Conservation (phyloP, 345 rosid species). For the Salix purpurea region DNA sequence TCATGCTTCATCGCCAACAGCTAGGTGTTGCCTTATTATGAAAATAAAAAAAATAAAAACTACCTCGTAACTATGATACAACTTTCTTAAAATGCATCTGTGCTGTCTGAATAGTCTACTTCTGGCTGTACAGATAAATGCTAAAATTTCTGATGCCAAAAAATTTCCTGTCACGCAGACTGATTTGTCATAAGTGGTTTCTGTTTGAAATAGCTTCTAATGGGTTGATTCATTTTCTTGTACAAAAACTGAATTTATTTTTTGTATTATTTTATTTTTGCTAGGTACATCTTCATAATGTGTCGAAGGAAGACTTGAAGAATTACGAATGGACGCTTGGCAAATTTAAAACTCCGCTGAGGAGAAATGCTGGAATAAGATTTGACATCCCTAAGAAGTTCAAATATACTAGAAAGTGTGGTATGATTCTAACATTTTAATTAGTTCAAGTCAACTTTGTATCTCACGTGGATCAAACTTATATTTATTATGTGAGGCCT, state of each 20-base stretch:
- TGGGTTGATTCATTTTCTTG: not conserved
- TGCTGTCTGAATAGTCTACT: not conserved
- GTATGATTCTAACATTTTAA: too few species aligned
- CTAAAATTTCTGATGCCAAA: not conserved
- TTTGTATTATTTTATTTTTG: not conserved
- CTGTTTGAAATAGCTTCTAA: not conserved
- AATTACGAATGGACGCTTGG: not conserved
- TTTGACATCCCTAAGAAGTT: too few species aligned
- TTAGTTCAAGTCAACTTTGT: too few species aligned
- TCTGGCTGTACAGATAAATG: not conserved
- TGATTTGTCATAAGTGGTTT: not conserved
- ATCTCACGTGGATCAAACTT: too few species aligned
- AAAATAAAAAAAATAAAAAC: not conserved
- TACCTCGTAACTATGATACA: not conserved
- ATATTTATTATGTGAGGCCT: too few species aligned
- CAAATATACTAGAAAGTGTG: too few species aligned
- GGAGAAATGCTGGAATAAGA: too few species aligned
- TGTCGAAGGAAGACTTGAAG: constrained; percentile 4
- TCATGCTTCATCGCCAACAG: not conserved
- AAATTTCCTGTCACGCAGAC: not conserved
- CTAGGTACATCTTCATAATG: constrained; percentile 1
- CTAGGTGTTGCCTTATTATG: not conserved
- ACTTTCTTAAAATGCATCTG: not conserved
- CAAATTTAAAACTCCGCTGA: too few species aligned
- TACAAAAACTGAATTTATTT: not conserved